These are phyloP conservation scores for Dactylis glomerata DNA, from an alignment of 176 grass and related monocot species.

Conservation along the genomic window DNA sequence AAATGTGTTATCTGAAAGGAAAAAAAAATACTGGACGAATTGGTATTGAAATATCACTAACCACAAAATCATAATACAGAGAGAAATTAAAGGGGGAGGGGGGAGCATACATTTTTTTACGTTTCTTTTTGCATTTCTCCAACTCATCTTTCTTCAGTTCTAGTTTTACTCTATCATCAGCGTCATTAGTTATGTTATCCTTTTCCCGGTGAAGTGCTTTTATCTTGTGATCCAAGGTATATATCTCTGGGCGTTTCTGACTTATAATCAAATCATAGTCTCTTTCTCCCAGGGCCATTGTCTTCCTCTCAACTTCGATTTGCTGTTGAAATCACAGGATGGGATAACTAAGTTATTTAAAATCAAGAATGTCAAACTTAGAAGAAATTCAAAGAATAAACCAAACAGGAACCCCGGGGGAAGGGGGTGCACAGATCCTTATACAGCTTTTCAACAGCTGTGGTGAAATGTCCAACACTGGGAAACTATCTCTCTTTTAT, in stretches of 20 bases:
- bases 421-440: too few relatives aligned
- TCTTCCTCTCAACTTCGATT: conserved; percentile 87
- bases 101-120: conserved; percentile 60
- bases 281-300: conserved; percentile 53
- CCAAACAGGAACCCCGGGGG: too few relatives aligned
- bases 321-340: conserved; percentile 57
- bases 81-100: conserved; percentile 24
- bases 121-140: conserved; percentile 60
- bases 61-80: not conserved
- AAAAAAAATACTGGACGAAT: not conserved
- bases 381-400: not conserved
- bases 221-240: conserved; percentile 75
- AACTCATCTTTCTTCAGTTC: conserved; percentile 75
- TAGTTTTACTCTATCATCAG: conserved; percentile 73
- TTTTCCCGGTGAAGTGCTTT: conserved; percentile 71
- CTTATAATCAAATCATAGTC: conserved; percentile 72
- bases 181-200: conserved; percentile 59
- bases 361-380: conserved; percentile 13
- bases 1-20: conserved; percentile 7
- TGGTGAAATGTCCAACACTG: not conserved
- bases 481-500: not conserved
- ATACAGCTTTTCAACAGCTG: too few relatives aligned
- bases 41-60: conserved; percentile 13
- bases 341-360: conserved; percentile 3
- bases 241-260: conserved; percentile 69